Evolutionary conservation across 2,329 filamentous ascomycete genomes (phyloP).

Genomic region (Penicillium italicum): DNA sequence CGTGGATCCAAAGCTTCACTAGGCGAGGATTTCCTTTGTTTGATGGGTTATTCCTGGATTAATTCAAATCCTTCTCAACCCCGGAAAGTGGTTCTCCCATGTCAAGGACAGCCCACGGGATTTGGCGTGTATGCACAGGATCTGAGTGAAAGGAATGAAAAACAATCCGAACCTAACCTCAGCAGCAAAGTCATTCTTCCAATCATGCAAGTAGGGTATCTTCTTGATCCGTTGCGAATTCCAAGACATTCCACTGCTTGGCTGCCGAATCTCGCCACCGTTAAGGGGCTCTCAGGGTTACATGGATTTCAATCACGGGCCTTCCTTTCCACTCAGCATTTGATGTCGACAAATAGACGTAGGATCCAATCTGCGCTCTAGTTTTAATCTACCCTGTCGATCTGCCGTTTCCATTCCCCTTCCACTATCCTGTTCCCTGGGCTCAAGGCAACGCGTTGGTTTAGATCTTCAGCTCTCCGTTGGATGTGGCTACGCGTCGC

Average conservation of each 20-base stretch:
- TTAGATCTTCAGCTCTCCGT: neutral
- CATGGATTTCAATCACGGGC: neutral
- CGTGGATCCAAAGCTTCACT: neutral
- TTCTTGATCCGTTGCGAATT: neutral
- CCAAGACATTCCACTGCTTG: neutral
- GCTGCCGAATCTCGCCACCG: conserved; percentile 1
- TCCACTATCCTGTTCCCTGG: conserved; percentile 8
- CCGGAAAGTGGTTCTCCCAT: neutral
- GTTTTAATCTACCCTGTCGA: neutral
- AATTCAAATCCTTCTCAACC: neutral
- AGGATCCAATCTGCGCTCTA: neutral
- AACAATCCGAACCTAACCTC: neutral
- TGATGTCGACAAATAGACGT: neutral
- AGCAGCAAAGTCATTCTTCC: neutral
- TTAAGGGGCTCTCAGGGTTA: conserved; percentile 3
- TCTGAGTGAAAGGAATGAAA: neutral
- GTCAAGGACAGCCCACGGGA: neutral
- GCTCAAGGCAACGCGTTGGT: conserved; percentile 9
- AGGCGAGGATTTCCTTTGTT: neutral
- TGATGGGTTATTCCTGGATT: neutral
- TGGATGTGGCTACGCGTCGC: neutral
- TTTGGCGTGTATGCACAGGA: neutral
- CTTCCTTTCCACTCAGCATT: neutral
- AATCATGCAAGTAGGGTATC: neutral
- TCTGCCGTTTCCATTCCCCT: conserved; percentile 9